Conservation (phyloP, 1,284 basidiomycete genomes). For the Ceratobasidium papillatum region DNA sequence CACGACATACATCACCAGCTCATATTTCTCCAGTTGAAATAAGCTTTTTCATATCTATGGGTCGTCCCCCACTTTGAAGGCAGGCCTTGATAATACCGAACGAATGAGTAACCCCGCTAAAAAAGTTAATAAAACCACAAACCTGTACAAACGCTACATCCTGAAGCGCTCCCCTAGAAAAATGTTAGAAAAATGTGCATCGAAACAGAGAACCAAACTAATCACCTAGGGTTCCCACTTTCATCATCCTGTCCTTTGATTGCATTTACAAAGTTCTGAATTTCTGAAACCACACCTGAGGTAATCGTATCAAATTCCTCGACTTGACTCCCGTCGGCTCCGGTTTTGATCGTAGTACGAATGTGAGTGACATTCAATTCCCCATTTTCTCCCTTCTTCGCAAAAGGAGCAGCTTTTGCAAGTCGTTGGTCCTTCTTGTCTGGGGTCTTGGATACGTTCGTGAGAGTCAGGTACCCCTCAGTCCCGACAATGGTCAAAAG, state of each 20-base stretch:
- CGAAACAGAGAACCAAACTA: not conserved
- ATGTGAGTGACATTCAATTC: not conserved
- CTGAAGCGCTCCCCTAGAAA: constrained; percentile 59
- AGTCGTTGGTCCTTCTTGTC: constrained; percentile 46
- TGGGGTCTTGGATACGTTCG: constrained; percentile 47
- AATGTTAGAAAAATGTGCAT: constrained; percentile 44
- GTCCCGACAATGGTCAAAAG: constrained; percentile 66
- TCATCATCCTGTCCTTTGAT: constrained; percentile 58
- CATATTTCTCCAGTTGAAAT: constrained; percentile 8
- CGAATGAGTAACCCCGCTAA: not conserved
- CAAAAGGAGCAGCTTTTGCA: constrained; percentile 25
- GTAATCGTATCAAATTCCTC: constrained; percentile 60
- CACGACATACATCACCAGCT: not conserved
- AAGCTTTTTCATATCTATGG: constrained; percentile 65
- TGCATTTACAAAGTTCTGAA: constrained; percentile 68
- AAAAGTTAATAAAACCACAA: not conserved
- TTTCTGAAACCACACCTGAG: constrained; percentile 67
- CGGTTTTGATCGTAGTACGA: constrained; percentile 48
- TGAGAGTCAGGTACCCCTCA: constrained; percentile 66
- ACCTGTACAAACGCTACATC: constrained; percentile 74
- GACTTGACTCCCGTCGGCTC: constrained; percentile 57
- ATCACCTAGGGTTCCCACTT: constrained; percentile 58
- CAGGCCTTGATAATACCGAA: constrained; percentile 62
- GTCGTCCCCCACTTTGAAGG: constrained; percentile 70
- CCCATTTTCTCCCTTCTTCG: not conserved